Percentiles rank a stretch among this genome's conserved stretches.
These are phyloP conservation scores for Salix purpurea DNA, from an alignment of 345 rosid species.

Conservation along the genomic window DNA sequence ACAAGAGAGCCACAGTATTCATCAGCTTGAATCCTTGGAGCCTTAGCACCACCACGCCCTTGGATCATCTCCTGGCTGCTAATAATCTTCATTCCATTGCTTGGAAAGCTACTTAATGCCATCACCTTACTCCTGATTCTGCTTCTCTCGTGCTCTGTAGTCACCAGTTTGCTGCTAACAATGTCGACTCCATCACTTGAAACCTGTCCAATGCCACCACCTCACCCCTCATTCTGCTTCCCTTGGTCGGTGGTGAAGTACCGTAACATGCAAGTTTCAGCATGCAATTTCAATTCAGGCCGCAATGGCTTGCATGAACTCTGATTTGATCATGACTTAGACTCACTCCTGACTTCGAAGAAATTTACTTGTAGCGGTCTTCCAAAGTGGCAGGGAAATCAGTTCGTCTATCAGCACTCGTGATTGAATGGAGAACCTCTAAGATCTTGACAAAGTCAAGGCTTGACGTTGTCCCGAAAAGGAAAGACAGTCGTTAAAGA, in stretches of 20 bases:
- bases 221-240: background rate
- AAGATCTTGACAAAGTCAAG: background rate
- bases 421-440: background rate
- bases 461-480: background rate
- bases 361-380: background rate
- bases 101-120: no score
- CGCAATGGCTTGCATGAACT: background rate
- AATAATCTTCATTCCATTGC: background rate
- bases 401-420: background rate
- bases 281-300: background rate
- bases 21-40: background rate
- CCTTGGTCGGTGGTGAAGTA: background rate
- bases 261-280: background rate
- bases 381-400: background rate
- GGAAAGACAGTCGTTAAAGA: background rate
- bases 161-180: background rate
- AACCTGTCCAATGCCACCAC: background rate
- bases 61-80: background rate
- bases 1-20: background rate
- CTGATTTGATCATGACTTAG: background rate
- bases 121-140: background rate
- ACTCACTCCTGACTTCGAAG: background rate
- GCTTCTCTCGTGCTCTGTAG: background rate
- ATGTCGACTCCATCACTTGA: background rate
- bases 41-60: background rate